A percentile compares a stretch with the other conserved stretches of the same genome.
Evolutionary conservation across 768 basidiomycete genomes (phyloP).

Genomic region (Albatrellus ellisii): DNA sequence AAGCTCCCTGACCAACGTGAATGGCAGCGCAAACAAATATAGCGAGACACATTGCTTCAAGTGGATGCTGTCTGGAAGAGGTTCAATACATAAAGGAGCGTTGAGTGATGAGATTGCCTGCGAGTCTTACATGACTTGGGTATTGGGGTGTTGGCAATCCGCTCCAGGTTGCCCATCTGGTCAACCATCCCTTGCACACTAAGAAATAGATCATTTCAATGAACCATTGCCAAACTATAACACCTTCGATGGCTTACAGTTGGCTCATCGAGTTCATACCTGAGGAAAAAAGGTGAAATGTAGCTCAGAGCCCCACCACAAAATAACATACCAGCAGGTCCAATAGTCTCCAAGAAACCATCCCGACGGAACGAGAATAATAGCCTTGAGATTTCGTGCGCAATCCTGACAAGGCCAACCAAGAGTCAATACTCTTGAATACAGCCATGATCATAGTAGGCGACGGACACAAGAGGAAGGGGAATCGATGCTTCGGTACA

Average conservation of each 20-base stretch:
- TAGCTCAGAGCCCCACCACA: not conserved
- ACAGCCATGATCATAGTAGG: not conserved
- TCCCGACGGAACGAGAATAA: conserved; percentile 68
- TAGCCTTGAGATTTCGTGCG: conserved; percentile 60
- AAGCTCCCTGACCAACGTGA: conserved; percentile 72
- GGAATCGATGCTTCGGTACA: conserved; percentile 41
- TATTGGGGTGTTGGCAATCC: conserved; percentile 82
- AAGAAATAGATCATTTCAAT: not conserved
- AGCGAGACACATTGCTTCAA: conserved; percentile 91
- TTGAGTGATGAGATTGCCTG: conserved; percentile 4
- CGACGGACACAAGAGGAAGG: conserved; percentile 61
- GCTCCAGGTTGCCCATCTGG: conserved; percentile 77
- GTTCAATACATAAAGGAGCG: not conserved
- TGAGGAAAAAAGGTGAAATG: conserved; percentile 18
- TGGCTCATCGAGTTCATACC: conserved; percentile 68
- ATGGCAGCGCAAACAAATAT: conserved; percentile 84
- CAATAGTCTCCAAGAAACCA: conserved; percentile 79
- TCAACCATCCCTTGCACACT: conserved; percentile 78
- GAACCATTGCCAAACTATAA: not conserved
- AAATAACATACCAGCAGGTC: conserved; percentile 56
- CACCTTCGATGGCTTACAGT: conserved; percentile 28
- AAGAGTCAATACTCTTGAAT: not conserved
- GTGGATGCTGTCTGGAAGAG: conserved; percentile 67
- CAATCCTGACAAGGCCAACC: conserved; percentile 36
- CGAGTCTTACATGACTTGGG: conserved; percentile 50